Evolutionary conservation across 179 eudicot genomes (phyloP).

Genomic region (Monotropa hypopitys): DNA sequence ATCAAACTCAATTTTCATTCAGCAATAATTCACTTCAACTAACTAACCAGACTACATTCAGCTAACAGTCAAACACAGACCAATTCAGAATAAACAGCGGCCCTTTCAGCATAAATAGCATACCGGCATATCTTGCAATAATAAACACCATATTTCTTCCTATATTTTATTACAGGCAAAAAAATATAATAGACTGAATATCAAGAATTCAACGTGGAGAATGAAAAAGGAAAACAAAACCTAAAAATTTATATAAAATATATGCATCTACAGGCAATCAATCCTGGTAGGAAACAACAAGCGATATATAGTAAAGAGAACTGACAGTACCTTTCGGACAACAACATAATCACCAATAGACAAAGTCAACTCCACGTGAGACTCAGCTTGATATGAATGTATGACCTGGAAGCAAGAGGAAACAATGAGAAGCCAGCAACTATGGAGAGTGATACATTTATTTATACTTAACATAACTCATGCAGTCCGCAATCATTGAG

Average conservation of each 20-base stretch:
- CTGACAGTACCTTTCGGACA: constrained; percentile 56
- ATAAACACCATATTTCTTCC: neutral
- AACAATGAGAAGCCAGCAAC: neutral
- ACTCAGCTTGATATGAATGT: constrained; percentile 71
- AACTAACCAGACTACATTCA: neutral
- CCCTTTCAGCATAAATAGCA: neutral
- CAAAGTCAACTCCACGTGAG: constrained; percentile 69
- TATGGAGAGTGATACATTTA: neutral
- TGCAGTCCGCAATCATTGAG: too few relatives aligned
- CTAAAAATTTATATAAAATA: neutral
- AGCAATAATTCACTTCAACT: neutral
- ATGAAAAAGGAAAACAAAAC: neutral
- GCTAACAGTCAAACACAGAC: neutral
- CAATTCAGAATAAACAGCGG: neutral
- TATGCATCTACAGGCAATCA: neutral
- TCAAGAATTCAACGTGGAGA: neutral
- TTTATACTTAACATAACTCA: neutral
- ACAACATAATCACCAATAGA: constrained; percentile 81
- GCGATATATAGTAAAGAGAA: neutral
- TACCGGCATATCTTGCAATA: neutral
- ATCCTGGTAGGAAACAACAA: too few relatives aligned
- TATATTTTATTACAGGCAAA: neutral
- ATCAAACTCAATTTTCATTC: neutral
- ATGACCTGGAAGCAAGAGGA: constrained; percentile 39
- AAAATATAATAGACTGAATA: neutral